Evolutionary conservation across 306 rosid genomes (phyloP).

Genomic region (Prunus davidiana): DNA sequence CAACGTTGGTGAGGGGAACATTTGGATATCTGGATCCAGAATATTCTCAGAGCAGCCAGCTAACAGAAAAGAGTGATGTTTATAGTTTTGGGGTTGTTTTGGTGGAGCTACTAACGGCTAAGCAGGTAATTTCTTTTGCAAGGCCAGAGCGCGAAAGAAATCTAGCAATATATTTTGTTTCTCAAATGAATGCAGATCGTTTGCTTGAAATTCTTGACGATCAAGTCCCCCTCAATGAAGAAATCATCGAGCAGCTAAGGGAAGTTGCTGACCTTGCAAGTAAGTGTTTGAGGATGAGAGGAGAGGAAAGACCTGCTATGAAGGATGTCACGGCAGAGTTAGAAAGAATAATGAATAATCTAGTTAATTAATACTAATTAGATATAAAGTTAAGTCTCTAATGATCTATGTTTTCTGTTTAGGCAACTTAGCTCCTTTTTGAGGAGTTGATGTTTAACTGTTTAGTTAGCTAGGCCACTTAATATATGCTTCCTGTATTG

Average conservation of each 20-base stretch:
- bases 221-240: neutral
- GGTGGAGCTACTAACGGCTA: neutral
- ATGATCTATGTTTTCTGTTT: no score
- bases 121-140: neutral
- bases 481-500: neutral
- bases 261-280: neutral
- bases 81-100: neutral
- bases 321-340: neutral
- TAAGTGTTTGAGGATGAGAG: neutral
- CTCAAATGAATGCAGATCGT: neutral
- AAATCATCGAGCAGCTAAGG: neutral
- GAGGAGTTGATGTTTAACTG: neutral
- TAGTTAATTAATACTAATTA: neutral
- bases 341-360: neutral
- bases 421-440: no score
- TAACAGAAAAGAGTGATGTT: neutral
- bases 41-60: neutral
- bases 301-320: neutral
- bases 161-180: neutral
- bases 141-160: neutral
- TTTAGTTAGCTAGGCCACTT: neutral
- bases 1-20: neutral
- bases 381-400: neutral
- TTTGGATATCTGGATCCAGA: neutral
- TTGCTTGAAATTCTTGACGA: neutral